Base-by-base conservation (phyloP, 495 filamentous ascomycete genomes). In the Hypoxylon lienhwacheense region DNA sequence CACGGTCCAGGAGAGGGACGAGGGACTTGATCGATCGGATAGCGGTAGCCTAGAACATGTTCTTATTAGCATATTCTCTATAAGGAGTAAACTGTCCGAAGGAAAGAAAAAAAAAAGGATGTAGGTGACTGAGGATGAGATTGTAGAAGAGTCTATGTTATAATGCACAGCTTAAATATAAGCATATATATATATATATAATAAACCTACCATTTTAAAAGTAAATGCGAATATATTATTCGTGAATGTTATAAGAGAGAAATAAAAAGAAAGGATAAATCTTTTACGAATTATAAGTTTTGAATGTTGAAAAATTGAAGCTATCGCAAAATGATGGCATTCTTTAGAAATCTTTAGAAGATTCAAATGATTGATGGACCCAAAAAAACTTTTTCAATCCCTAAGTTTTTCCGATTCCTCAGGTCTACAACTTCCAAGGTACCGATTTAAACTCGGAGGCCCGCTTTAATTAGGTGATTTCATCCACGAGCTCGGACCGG, bases 11-110 rank as follows among this genome's bases (percentile, higher is more conserved):
- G 64, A 99, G 92, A 48, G 93, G 93, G 32, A 86, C 87, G 66
- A 99, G 90, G 70, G 85, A 86, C 78, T 90, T 95, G 85, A 99
- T 90, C 67, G 87, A 93, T 72, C 90, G 91, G 80, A 99, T 82
- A 68, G 90, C 82, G 66, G 82, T 83, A 53, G 82, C 70, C 80
- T 83, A 41, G 55, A 34, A 26, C n/a, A n/a, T n/a, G n/a, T n/a
- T n/a, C n/a, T n/a, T 3, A 24, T 12, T 48, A 4, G 7, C 26
- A 39, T 31, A 16, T 53, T 17, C 46, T 25, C 12, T 17, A 47
- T 14, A 17, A 32, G 10, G 11, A 45, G 5, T 7, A 32, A 20
- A 20, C 4, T 5, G 7, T 2, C 6, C 3, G 26, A 31, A 4
- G 11, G 7, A 20, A 45, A 31, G 12, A 7, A n/a, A 4, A 45